These are phyloP conservation scores for Magnolia kwangsiensis DNA, from an alignment of 164 flowering plant genomes.

Conservation along the genomic window DNA sequence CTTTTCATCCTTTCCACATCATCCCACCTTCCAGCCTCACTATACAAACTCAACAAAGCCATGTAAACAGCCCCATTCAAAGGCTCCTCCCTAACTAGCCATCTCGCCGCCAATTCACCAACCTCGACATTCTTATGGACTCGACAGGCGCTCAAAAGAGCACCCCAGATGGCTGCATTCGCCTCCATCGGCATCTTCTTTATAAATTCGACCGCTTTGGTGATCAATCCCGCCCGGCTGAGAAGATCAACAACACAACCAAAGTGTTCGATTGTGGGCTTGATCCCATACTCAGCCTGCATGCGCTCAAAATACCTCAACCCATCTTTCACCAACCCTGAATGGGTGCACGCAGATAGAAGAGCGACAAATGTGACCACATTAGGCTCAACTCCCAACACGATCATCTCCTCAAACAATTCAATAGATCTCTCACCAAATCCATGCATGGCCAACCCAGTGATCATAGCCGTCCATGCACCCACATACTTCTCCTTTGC, in stretches of 20 bases:
- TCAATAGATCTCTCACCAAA: constrained; percentile 22
- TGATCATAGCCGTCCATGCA: constrained; percentile 36
- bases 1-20: constrained; percentile 28
- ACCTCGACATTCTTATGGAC: constrained; percentile 25
- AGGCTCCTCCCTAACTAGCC: constrained; percentile 28
- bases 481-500: constrained; percentile 24
- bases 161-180: constrained; percentile 36
- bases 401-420: constrained; percentile 31
- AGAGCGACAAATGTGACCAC: constrained; percentile 30
- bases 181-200: constrained; percentile 25
- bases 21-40: constrained; percentile 27
- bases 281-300: constrained; percentile 23
- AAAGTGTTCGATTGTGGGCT: constrained; percentile 32
- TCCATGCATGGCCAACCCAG: constrained; percentile 36
- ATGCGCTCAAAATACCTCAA: constrained; percentile 27
- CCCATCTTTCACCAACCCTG: constrained; percentile 35
- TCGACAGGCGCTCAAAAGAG: constrained; percentile 34
- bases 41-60: constrained; percentile 29
- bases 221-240: constrained; percentile 31
- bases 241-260: constrained; percentile 40
- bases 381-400: constrained; percentile 26
- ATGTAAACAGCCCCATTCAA: constrained; percentile 33
- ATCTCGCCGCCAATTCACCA: constrained; percentile 23
- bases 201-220: constrained; percentile 24
- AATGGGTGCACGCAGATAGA: constrained; percentile 36